A percentile compares a stretch with the other conserved stretches of the same genome.
Conservation (phyloP, 2,329 filamentous ascomycete species). For the Arthrobotrys megalospora region DNA sequence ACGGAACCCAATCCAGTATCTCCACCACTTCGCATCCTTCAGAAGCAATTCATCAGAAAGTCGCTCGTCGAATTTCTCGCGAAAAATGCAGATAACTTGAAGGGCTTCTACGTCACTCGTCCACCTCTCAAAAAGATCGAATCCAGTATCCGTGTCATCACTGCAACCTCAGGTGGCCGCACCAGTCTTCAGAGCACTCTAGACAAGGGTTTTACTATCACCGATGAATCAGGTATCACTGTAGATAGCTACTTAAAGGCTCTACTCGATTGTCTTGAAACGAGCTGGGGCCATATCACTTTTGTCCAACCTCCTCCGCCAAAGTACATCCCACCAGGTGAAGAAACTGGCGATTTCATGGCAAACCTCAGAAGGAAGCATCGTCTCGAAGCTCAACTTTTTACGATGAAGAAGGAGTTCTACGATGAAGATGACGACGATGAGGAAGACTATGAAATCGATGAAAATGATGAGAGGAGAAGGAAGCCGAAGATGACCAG, state of each 20-base stretch:
- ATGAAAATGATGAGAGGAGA: slow-evolving; percentile 11
- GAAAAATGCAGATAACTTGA: slow-evolving; percentile 37
- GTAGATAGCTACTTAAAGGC: slow-evolving; percentile 46
- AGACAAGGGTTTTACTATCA: slow-evolving; percentile 44
- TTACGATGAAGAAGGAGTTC: slow-evolving; percentile 59
- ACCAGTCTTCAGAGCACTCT: slow-evolving; percentile 46
- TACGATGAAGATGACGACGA: slow-evolving; percentile 35
- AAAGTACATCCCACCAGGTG: slow-evolving; percentile 13
- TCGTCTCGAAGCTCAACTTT: slow-evolving; percentile 57
- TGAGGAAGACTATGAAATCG: slow-evolving; percentile 17
- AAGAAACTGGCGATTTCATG: slow-evolving; percentile 23
- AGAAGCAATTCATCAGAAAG: slow-evolving; percentile 45
- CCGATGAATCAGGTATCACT: slow-evolving; percentile 38
- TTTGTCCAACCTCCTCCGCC: slow-evolving; percentile 20
- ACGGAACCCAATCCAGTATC: slow-evolving; percentile 7
- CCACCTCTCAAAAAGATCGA: slow-evolving; percentile 54
- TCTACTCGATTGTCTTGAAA: slow-evolving; percentile 44
- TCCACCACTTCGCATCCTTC: slow-evolving; percentile 35
- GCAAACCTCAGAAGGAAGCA: slow-evolving; percentile 36
- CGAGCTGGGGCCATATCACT: slow-evolving; percentile 50
- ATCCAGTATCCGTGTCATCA: slow-evolving; percentile 53
- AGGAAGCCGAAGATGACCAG: slow-evolving; percentile 15
- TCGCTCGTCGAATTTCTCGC: slow-evolving; percentile 43
- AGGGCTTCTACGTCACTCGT: slow-evolving; percentile 48
- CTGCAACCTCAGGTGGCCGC: slow-evolving; percentile 35